A percentile compares a stretch with the other conserved stretches of the same genome.
These are phyloP conservation scores for Polysphondylium violaceum DNA, from an alignment of 78 protist species.

Conservation along the genomic window DNA sequence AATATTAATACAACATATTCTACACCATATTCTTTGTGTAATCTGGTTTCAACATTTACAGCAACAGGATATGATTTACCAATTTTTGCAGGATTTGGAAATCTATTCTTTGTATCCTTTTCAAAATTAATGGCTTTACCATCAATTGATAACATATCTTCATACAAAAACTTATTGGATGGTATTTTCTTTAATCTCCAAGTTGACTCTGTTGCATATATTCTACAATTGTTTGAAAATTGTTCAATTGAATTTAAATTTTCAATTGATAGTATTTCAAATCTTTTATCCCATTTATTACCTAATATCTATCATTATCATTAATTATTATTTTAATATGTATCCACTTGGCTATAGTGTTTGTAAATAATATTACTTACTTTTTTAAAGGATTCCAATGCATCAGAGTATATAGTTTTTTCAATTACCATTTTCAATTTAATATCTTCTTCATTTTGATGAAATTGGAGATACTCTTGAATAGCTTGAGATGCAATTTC, in stretches of 20 bases:
- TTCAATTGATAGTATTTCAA: conserved; percentile 27
- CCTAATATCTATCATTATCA: neutral
- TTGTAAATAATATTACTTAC: conserved; percentile 4
- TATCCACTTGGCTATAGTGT: neutral
- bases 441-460: conserved; percentile 66
- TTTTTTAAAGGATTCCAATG: conserved; percentile 11
- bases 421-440: conserved; percentile 38
- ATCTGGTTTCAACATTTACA: neutral
- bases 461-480: conserved; percentile 22
- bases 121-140: neutral
- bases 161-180: conserved; percentile 38
- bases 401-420: conserved; percentile 28
- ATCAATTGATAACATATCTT: conserved; percentile 7
- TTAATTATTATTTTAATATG: neutral
- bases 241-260: conserved; percentile 6
- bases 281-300: conserved; percentile 56
- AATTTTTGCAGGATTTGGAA: conserved; percentile 37
- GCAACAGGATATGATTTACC: conserved; percentile 49
- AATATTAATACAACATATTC: conserved; percentile 30
- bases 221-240: conserved; percentile 16
- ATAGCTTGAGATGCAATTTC: conserved; percentile 55
- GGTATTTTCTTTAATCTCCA: conserved; percentile 72
- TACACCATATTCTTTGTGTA: conserved; percentile 29
- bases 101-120: conserved; percentile 14
- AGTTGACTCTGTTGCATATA: conserved; percentile 45